phyloP scores from a whole-genome alignment of 2,329 filamentous ascomycete genomes.

The Raffaelea deltoideospora region DNA sequence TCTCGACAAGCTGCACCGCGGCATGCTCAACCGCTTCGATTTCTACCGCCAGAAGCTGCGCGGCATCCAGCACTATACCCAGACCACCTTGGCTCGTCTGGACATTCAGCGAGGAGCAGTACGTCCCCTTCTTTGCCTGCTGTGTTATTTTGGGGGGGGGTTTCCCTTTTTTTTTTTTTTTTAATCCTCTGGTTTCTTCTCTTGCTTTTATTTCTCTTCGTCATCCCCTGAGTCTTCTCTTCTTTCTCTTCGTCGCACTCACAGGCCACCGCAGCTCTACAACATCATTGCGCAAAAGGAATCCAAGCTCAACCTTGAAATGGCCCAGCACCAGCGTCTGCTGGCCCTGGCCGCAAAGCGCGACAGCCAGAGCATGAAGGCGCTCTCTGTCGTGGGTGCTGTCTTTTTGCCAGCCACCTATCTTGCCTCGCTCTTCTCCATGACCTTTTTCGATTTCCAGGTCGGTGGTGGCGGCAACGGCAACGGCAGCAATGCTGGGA shows the following conservation, averaged over 20 bases:
- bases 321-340: constrained; percentile 43
- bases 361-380: constrained; percentile 51
- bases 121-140: constrained; percentile 13
- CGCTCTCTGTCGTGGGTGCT: constrained; percentile 46
- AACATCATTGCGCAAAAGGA: constrained; percentile 53
- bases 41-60: constrained; percentile 47
- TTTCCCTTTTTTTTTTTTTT: not conserved
- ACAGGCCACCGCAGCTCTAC: constrained; percentile 31
- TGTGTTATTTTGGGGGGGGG: not conserved
- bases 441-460: constrained; percentile 52
- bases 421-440: constrained; percentile 48
- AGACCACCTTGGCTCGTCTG: constrained; percentile 44
- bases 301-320: constrained; percentile 47
- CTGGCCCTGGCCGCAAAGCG: constrained; percentile 45
- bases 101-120: constrained; percentile 47
- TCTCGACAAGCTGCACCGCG: constrained; percentile 32
- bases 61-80: constrained; percentile 47
- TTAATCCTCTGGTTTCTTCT: not conserved
- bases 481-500: not conserved
- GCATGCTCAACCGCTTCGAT: constrained; percentile 37
- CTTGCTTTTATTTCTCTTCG: not conserved
- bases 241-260: not conserved
- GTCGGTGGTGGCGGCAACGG: constrained; percentile 18
- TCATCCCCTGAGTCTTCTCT: not conserved
- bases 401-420: constrained; percentile 49